phyloP scores from a whole-genome alignment of 2,329 filamentous ascomycete genomes.

The Ophiostoma sp. region DNA sequence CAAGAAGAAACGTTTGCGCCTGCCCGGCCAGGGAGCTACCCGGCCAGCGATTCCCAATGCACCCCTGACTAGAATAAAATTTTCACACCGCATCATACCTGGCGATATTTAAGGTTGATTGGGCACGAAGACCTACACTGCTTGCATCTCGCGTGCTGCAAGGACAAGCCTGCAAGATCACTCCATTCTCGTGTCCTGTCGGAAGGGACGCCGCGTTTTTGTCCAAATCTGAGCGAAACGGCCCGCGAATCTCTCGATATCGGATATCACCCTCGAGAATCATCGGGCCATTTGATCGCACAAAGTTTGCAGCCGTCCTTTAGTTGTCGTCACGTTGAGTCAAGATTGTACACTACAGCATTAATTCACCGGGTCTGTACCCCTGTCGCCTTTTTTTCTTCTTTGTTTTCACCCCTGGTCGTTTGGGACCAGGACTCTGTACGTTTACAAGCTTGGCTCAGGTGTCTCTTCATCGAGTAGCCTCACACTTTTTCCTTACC shows the following conservation, averaged over 20 bases:
- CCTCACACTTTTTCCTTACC: not conserved
- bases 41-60: no score
- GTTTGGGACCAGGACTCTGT: not conserved
- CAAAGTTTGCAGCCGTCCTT: not conserved
- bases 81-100: not conserved
- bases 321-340: not conserved
- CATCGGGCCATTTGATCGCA: not conserved
- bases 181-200: not conserved
- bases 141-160: not conserved
- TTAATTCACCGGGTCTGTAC: not conserved
- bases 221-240: not conserved
- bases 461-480: not conserved
- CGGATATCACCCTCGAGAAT: not conserved
- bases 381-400: not conserved
- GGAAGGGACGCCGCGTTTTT: not conserved
- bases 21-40: not conserved
- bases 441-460: not conserved
- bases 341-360: not conserved
- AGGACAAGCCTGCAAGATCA: not conserved
- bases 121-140: not conserved
- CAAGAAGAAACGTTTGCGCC: not conserved
- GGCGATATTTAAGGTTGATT: not conserved
- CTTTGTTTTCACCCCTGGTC: not conserved
- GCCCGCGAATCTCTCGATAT: not conserved
- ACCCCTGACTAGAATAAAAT: not conserved